Conservation (phyloP, 495 filamentous ascomycete genomes). For the Sphaerosporella brunnea region DNA sequence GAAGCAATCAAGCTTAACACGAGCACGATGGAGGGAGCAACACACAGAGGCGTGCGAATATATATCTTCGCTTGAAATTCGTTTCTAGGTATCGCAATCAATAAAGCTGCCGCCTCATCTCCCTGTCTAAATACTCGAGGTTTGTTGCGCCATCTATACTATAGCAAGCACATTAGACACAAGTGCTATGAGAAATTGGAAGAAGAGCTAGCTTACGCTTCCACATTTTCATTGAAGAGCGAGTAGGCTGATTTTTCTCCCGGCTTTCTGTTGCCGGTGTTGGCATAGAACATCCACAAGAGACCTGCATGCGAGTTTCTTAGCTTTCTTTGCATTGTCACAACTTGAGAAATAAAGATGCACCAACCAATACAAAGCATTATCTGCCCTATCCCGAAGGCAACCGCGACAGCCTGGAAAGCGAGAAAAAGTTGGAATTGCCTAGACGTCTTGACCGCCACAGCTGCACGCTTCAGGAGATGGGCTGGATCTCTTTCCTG, state of each 20-base stretch:
- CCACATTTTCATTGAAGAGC: conserved; percentile 24
- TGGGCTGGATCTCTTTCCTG: conserved; percentile 23
- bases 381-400: conserved; percentile 26
- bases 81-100: too few species aligned
- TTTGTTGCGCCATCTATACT: conserved; percentile 24
- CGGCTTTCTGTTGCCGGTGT: conserved; percentile 23
- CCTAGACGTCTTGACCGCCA: conserved; percentile 22
- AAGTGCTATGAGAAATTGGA: conserved; percentile 1
- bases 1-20: too few species aligned
- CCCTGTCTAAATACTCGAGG: conserved; percentile 23
- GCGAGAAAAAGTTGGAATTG: conserved; percentile 26
- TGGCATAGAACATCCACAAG: conserved; percentile 27
- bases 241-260: conserved; percentile 28
- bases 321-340: neutral
- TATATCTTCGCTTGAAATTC: too few species aligned
- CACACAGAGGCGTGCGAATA: too few species aligned
- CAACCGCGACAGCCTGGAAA: conserved; percentile 21
- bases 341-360: neutral
- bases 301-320: conserved; percentile 15
- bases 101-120: conserved; percentile 24
- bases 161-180: conserved; percentile 5
- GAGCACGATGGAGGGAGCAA: too few species aligned
- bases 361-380: conserved; percentile 26
- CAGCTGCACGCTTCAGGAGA: conserved; percentile 18
- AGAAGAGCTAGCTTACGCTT: conserved; percentile 19